A percentile compares a stretch with the other conserved stretches of the same genome.
phyloP scores from a whole-genome alignment of 192 early-diverging fungal genomes.

The Gamsiella multidivaricata region DNA sequence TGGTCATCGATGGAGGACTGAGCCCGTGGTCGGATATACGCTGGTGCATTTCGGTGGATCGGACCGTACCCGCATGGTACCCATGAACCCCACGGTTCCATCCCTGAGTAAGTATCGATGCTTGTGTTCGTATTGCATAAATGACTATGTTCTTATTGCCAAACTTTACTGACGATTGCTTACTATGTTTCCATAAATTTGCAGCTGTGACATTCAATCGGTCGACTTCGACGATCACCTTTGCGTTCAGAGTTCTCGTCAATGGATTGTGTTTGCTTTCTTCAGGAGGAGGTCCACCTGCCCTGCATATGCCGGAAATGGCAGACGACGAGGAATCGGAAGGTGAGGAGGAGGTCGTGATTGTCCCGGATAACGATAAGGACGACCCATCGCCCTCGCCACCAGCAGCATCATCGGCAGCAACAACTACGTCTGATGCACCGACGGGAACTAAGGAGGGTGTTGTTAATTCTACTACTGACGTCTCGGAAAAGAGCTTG shows the following conservation, averaged over 20 bases:
- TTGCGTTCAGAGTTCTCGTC: conserved; percentile 39
- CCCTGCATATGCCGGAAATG: conserved; percentile 50
- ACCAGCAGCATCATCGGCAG: background rate
- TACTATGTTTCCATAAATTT: background rate
- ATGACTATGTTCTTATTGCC: too few species aligned
- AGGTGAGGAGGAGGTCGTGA: conserved; percentile 27
- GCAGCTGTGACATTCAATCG: conserved; percentile 35
- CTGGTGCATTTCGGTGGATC: conserved; percentile 50
- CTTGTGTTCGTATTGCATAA: background rate
- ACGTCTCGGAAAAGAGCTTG: background rate
- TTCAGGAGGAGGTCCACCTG: conserved; percentile 46
- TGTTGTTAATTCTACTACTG: too few species aligned
- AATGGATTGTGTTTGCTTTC: conserved; percentile 43
- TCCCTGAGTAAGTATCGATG: conserved; percentile 34
- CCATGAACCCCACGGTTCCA: conserved; percentile 51
- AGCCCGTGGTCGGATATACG: conserved; percentile 47
- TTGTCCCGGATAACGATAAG: conserved; percentile 30
- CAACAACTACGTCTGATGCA: background rate
- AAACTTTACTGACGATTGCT: too few species aligned
- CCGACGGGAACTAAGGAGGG: background rate
- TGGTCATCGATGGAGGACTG: conserved; percentile 51
- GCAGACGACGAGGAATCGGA: conserved; percentile 47
- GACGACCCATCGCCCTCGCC: conserved; percentile 15
- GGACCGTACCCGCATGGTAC: conserved; percentile 47
- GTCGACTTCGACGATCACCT: conserved; percentile 21